Percentiles rank a stretch among this genome's conserved stretches.
These are phyloP conservation scores for Colletotrichum euphorbiae DNA, from an alignment of 2,329 filamentous ascomycete species.

Conservation along the genomic window DNA sequence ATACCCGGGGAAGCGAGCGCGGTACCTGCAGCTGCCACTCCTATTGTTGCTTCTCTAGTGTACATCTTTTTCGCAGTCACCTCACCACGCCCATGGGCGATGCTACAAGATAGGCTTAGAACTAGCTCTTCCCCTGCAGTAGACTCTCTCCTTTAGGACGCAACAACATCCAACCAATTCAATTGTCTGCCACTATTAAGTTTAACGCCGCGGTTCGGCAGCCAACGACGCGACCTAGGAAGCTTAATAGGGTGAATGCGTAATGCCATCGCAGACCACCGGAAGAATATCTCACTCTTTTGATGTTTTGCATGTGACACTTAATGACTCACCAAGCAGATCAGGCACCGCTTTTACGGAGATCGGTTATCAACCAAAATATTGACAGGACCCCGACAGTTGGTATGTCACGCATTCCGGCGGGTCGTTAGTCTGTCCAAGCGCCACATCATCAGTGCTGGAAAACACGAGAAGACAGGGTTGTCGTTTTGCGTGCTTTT, in stretches of 20 bases:
- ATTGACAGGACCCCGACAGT: background rate
- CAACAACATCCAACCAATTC: background rate
- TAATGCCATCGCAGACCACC: background rate
- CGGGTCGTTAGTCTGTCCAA: background rate
- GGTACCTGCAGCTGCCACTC: conserved; percentile 36
- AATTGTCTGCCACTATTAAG: background rate
- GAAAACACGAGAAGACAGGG: conserved; percentile 30
- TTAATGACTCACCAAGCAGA: background rate
- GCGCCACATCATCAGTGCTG: background rate
- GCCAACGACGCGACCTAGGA: background rate
- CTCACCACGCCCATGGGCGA: background rate
- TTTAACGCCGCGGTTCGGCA: background rate
- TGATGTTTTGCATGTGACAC: background rate
- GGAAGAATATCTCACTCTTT: background rate
- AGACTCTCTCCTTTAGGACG: background rate
- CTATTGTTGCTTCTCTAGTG: background rate
- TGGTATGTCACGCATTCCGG: conserved; percentile 15
- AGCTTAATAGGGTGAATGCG: background rate
- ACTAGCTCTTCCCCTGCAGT: background rate
- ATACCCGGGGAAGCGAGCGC: conserved; percentile 27
- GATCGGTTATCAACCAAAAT: background rate
- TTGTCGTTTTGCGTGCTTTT: too few species aligned
- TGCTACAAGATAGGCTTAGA: background rate
- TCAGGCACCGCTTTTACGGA: conserved; percentile 13
- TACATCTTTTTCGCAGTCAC: background rate